Evolutionary conservation across 2,329 filamentous ascomycete species (phyloP).

Genomic region (Hymenotorrendiella dingleyae): DNA sequence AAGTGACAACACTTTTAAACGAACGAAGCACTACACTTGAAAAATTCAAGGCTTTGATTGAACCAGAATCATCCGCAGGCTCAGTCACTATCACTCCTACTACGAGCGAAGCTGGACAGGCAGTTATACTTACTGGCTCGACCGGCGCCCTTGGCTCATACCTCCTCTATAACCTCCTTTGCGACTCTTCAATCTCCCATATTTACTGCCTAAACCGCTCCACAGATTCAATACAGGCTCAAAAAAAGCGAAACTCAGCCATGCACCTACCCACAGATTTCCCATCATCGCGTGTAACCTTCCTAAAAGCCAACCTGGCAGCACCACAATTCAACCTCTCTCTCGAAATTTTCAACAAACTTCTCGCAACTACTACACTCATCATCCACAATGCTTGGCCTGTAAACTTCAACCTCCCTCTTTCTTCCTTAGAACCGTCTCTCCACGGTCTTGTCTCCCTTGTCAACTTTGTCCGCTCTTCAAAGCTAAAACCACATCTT

Average conservation of each 20-base stretch:
- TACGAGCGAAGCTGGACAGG: no score
- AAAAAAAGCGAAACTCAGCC: neutral
- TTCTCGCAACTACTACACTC: neutral
- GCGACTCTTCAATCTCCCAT: neutral
- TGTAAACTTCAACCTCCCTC: neutral
- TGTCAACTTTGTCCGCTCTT: neutral
- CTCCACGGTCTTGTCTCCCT: neutral
- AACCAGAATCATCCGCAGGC: no score
- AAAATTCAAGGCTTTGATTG: no score
- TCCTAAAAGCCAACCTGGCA: neutral
- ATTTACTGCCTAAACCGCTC: neutral
- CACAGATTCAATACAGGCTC: neutral
- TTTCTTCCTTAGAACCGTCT: neutral
- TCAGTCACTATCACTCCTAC: no score
- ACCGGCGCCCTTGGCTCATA: neutral
- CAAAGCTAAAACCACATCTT: neutral
- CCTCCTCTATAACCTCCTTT: neutral
- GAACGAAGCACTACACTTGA: no score
- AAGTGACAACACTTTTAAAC: no score
- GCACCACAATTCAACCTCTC: neutral
- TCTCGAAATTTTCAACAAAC: neutral
- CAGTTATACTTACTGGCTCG: neutral
- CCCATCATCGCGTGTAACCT: neutral
- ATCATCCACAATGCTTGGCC: neutral
- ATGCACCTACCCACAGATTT: neutral